Percentiles rank a stretch among this genome's conserved stretches.
Conservation (phyloP, 495 filamentous ascomycete species). For the Monascus purpureus region DNA sequence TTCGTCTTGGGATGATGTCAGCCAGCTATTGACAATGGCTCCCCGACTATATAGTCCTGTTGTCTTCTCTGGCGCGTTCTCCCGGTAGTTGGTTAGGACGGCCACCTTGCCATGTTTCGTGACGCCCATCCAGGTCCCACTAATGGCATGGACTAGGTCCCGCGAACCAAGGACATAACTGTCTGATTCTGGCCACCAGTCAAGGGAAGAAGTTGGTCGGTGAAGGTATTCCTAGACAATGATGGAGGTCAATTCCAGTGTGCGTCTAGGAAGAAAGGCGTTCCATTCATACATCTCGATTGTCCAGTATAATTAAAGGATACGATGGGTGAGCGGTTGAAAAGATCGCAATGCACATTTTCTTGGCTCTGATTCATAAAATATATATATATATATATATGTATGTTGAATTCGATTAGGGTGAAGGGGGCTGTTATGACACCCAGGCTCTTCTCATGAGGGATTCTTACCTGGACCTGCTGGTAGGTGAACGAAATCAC, state of each 20-base stretch:
- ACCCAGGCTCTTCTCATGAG: no score
- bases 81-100: slow-evolving; percentile 88
- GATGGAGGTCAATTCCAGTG: background rate
- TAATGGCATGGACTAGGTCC: slow-evolving; percentile 48
- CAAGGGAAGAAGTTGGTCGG: slow-evolving; percentile 68
- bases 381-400: background rate
- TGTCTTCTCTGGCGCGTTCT: slow-evolving; percentile 37
- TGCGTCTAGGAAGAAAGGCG: no score
- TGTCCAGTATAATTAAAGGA: slow-evolving; percentile 78
- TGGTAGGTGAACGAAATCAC: no score
- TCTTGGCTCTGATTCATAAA: slow-evolving; percentile 5
- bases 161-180: slow-evolving; percentile 50
- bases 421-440: no score
- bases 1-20: slow-evolving; percentile 31
- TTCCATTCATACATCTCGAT: slow-evolving; percentile 58
- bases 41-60: slow-evolving; percentile 58
- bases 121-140: slow-evolving; percentile 90
- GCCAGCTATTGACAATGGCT: slow-evolving; percentile 73
- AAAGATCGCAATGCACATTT: slow-evolving; percentile 86
- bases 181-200: slow-evolving; percentile 65
- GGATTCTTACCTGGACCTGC: no score
- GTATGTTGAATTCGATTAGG: no score
- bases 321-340: slow-evolving; percentile 87
- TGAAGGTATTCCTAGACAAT: slow-evolving; percentile 61
- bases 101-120: slow-evolving; percentile 75